Evolutionary conservation across 371 early-diverging fungal species (phyloP).

Genomic region (Amoeboaphelidium protococcarum): DNA sequence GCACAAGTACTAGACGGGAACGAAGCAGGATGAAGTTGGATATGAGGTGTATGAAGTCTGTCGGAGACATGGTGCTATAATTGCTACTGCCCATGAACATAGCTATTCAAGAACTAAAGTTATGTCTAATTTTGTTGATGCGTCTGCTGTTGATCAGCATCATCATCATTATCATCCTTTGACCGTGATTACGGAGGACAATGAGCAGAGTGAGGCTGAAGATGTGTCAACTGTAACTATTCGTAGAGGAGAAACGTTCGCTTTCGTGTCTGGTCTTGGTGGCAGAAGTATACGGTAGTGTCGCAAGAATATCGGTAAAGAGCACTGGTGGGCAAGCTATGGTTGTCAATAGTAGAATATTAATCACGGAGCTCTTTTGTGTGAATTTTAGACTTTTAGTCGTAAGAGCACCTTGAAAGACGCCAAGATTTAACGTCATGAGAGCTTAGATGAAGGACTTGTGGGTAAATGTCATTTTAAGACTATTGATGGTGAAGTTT

Average conservation of each 20-base stretch:
- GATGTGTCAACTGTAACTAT: constrained; percentile 3
- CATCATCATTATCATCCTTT: background rate
- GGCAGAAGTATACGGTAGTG: constrained; percentile 12
- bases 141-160: constrained; percentile 1
- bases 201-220: background rate
- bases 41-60: constrained; percentile 13
- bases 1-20: constrained; percentile 11
- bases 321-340: constrained; percentile 15
- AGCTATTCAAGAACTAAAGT: constrained; percentile 10
- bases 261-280: constrained; percentile 12
- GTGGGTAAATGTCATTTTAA: constrained; percentile 9
- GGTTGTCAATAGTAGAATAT: constrained; percentile 9
- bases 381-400: too few species aligned
- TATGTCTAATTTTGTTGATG: constrained; percentile 9
- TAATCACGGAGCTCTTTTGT: constrained; percentile 13
- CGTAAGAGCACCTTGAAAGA: too few species aligned
- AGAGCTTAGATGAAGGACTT: constrained; percentile 3
- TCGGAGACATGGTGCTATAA: constrained; percentile 12
- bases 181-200: background rate
- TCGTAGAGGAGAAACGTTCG: constrained; percentile 11
- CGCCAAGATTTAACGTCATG: too few species aligned
- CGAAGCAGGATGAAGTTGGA: constrained; percentile 15
- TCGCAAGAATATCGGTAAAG: constrained; percentile 3
- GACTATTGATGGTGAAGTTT: constrained; percentile 10
- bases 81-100: constrained; percentile 14